These are phyloP conservation scores for Basidiobolus meristosporus DNA, from an alignment of 371 early-diverging fungal species.

Conservation along the genomic window DNA sequence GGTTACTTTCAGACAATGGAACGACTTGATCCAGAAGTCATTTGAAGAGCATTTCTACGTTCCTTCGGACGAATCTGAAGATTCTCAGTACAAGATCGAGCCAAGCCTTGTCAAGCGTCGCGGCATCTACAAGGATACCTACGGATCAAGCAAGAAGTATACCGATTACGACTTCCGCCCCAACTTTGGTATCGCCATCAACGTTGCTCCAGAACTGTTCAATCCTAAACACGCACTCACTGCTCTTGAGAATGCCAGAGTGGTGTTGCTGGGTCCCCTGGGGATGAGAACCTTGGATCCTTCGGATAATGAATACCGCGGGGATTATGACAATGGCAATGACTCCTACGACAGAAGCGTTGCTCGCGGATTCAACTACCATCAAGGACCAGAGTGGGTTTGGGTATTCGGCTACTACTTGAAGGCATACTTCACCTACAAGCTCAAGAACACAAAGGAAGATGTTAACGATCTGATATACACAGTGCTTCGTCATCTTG, in stretches of 20 bases:
- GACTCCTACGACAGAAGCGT: conserved; percentile 63
- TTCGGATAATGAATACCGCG: conserved; percentile 69
- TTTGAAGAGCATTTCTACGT: conserved; percentile 85
- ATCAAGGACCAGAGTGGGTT: conserved; percentile 95
- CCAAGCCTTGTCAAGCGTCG: conserved; percentile 58
- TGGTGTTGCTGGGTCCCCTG: conserved; percentile 63
- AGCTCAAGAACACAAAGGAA: too few species aligned
- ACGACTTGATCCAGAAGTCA: conserved; percentile 43
- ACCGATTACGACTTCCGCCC: conserved; percentile 88
- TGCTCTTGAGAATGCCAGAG: conserved; percentile 40
- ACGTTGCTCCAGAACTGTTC: conserved; percentile 84
- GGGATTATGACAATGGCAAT: conserved; percentile 78
- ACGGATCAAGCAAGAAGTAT: conserved; percentile 43
- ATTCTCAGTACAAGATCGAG: conserved; percentile 36
- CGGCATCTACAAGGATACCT: conserved; percentile 91
- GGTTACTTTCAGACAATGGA: conserved; percentile 49
- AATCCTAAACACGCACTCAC: conserved; percentile 42
- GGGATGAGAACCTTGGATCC: conserved; percentile 91
- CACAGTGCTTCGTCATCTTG: conserved; percentile 15
- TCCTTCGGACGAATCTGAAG: conserved; percentile 34
- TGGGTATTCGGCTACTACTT: conserved; percentile 83
- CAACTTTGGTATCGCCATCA: conserved; percentile 82
- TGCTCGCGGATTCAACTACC: conserved; percentile 92
- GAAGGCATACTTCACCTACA: conserved; percentile 63
- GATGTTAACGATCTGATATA: too few species aligned